Conservation (phyloP, 208 protist species). For the Wallacemonas sp. region DNA sequence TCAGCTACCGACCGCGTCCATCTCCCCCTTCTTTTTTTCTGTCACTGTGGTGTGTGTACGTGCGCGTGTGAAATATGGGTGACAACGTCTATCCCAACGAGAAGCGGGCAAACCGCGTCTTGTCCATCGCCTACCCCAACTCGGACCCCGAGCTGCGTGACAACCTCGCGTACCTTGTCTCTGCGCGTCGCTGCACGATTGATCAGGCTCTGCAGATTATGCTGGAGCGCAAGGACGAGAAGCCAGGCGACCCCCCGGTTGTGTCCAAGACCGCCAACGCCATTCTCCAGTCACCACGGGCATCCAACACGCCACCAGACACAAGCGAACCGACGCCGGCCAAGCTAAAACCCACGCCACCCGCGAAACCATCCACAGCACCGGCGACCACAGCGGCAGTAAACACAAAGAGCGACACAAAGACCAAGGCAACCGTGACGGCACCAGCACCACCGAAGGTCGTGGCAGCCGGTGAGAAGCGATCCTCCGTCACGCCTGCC, state of each 20-base stretch:
- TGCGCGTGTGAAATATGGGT: neutral
- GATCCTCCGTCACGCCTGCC: too few relatives aligned
- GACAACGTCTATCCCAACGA: conserved; percentile 37
- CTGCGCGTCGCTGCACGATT: conserved; percentile 51
- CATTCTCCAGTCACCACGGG: neutral
- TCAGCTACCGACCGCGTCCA: neutral
- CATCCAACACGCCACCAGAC: neutral
- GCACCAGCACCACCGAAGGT: too few relatives aligned
- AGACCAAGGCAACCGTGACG: too few relatives aligned
- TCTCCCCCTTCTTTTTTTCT: neutral
- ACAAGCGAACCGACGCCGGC: too few relatives aligned
- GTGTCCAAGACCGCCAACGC: neutral
- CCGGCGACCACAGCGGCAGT: too few relatives aligned
- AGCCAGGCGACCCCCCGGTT: neutral
- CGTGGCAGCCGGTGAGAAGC: too few relatives aligned
- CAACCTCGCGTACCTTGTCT: conserved; percentile 55
- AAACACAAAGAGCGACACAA: too few relatives aligned
- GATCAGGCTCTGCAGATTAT: conserved; percentile 47
- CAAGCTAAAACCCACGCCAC: too few relatives aligned
- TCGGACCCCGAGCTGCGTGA: conserved; percentile 37
- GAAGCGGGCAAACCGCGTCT: conserved; percentile 26
- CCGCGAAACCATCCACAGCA: too few relatives aligned
- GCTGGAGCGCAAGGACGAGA: conserved; percentile 4
- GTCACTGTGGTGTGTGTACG: too few relatives aligned
- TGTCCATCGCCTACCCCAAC: conserved; percentile 43